A percentile compares a stretch with the other conserved stretches of the same genome.
These are phyloP conservation scores for Aaosphaeria arxii DNA, from an alignment of 2,329 filamentous ascomycete genomes.

Conservation along the genomic window DNA sequence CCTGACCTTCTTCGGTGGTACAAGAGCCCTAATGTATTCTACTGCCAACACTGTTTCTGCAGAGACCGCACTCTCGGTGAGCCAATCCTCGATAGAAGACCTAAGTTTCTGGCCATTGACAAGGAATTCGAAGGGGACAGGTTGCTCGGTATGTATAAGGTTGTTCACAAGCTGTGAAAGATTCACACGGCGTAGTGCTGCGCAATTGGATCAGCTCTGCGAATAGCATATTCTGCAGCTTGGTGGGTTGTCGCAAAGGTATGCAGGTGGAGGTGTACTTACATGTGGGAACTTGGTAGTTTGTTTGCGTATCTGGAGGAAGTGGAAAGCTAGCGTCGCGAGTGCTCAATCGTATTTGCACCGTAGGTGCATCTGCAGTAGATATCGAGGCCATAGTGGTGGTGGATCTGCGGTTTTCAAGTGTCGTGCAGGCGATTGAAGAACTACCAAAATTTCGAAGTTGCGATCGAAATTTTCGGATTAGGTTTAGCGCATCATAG, in stretches of 20 bases:
- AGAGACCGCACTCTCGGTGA: slow-evolving; percentile 81
- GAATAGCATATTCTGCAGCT: slow-evolving; percentile 1
- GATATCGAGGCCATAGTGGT: slow-evolving; percentile 22
- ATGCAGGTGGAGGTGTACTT: slow-evolving; percentile 6
- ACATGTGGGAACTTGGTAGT: slow-evolving; percentile 31
- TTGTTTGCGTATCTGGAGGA: slow-evolving; percentile 26
- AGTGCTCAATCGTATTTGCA: slow-evolving; percentile 36
- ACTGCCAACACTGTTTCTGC: slow-evolving; percentile 82
- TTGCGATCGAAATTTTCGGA: slow-evolving; percentile 22
- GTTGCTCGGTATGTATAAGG: slow-evolving; percentile 56
- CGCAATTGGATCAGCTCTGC: neutral
- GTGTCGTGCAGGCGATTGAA: slow-evolving; percentile 4
- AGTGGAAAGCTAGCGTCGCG: slow-evolving; percentile 30
- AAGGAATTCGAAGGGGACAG: slow-evolving; percentile 88
- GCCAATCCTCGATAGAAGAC: slow-evolving; percentile 85
- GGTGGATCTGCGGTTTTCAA: neutral
- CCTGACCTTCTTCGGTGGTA: slow-evolving; percentile 84
- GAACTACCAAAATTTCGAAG: slow-evolving; percentile 8
- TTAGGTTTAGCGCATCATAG: slow-evolving; percentile 22
- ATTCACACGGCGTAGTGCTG: slow-evolving; percentile 30
- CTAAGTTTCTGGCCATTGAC: slow-evolving; percentile 91
- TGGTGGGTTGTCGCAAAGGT: neutral
- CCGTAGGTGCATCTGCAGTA: slow-evolving; percentile 20
- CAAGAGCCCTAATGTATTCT: slow-evolving; percentile 88
- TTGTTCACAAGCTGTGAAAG: slow-evolving; percentile 64